Conservation (phyloP, 805 yeast genomes). For the Saccharomycopsis sp. region DNA sequence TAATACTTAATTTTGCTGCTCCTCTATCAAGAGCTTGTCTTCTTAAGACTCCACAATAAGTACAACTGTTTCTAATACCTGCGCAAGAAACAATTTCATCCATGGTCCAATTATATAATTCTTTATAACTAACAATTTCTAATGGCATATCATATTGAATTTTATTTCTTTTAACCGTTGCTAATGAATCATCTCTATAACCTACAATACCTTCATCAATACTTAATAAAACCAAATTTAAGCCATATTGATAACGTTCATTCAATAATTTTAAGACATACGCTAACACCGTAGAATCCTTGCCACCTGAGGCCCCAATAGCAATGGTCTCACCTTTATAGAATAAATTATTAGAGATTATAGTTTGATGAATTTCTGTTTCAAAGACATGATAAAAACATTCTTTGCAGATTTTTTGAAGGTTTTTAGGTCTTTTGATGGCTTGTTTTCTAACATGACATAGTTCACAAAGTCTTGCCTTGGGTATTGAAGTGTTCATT, state of each 20-base stretch:
- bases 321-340: constrained; percentile 80
- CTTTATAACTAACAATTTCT: constrained; percentile 75
- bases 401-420: constrained; percentile 78
- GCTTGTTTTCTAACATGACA: constrained; percentile 79
- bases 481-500: not conserved
- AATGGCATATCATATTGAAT: constrained; percentile 72
- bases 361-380: constrained; percentile 90
- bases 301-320: constrained; percentile 98
- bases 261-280: constrained; percentile 77
- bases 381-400: constrained; percentile 90
- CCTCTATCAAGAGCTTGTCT: constrained; percentile 97
- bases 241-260: constrained; percentile 80
- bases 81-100: constrained; percentile 94
- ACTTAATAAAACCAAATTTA: constrained; percentile 72
- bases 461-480: constrained; percentile 48
- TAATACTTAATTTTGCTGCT: constrained; percentile 72
- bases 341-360: constrained; percentile 58
- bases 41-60: constrained; percentile 95
- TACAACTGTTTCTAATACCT: constrained; percentile 88
- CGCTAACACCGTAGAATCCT: constrained; percentile 93
- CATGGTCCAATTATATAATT: constrained; percentile 96
- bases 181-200: constrained; percentile 92
- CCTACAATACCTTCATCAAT: constrained; percentile 97
- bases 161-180: constrained; percentile 92
- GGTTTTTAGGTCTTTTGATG: constrained; percentile 84